phyloP scores from a whole-genome alignment of 1,284 basidiomycete species.

The Leccinum subspadiceum region DNA sequence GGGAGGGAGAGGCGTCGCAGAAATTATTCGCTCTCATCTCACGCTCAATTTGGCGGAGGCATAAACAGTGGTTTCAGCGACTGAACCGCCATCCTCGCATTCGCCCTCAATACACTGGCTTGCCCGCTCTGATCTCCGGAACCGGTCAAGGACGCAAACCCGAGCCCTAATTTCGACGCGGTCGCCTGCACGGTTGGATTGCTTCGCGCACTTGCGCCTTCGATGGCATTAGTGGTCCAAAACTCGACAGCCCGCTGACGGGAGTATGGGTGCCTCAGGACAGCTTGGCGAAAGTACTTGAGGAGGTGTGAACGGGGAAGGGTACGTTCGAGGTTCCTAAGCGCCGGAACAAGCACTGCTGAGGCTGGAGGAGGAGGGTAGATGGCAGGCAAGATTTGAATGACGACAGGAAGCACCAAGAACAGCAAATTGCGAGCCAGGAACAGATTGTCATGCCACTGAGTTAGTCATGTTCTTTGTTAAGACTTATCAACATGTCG shows the following conservation, averaged over 20 bases:
- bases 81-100: constrained; percentile 40
- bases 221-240: constrained; percentile 54
- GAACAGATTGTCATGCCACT: constrained; percentile 69
- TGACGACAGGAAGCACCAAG: constrained; percentile 51
- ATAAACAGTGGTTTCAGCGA: constrained; percentile 34
- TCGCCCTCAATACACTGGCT: constrained; percentile 33
- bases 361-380: constrained; percentile 20
- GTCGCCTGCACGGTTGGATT: constrained; percentile 49
- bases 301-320: constrained; percentile 49
- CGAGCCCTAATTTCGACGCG: constrained; percentile 48
- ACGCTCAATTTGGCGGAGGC: constrained; percentile 22
- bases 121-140: constrained; percentile 29
- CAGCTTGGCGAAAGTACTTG: constrained; percentile 52
- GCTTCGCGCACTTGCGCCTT: constrained; percentile 47
- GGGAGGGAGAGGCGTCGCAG: background rate
- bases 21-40: background rate
- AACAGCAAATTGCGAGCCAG: constrained; percentile 55
- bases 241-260: constrained; percentile 46
- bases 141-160: constrained; percentile 35
- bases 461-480: constrained; percentile 5
- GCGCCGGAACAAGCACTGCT: constrained; percentile 22
- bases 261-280: constrained; percentile 51
- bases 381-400: constrained; percentile 44
- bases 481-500: background rate
- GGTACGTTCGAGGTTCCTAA: constrained; percentile 41